Conservation (phyloP, 306 rosid species). For the Fragaria vesca region DNA sequence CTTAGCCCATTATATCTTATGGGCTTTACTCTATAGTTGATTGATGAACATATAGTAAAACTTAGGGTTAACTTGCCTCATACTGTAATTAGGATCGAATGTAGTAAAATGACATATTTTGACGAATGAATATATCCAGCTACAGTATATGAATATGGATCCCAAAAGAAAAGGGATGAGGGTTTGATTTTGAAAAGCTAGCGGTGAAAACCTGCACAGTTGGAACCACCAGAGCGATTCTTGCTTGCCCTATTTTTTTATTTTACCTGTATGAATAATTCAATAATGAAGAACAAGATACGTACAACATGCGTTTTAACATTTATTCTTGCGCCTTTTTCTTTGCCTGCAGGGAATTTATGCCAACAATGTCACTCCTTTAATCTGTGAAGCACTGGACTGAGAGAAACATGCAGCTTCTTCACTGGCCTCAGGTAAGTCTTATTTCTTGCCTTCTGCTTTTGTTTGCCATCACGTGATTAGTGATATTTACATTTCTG, state of each 20-base stretch:
- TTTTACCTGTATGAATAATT: not conserved
- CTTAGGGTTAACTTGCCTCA: too few species aligned
- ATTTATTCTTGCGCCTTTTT: not conserved
- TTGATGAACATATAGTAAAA: too few species aligned
- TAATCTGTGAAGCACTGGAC: not conserved
- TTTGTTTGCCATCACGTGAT: not conserved
- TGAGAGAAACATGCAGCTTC: not conserved
- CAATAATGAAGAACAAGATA: not conserved
- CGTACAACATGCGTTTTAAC: not conserved
- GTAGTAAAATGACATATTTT: too few species aligned
- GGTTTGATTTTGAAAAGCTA: too few species aligned
- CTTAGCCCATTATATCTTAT: not conserved
- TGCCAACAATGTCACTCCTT: not conserved
- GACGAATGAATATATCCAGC: too few species aligned
- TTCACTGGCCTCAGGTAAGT: not conserved
- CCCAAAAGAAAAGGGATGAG: not conserved
- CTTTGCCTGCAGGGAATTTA: not conserved
- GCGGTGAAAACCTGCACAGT: conserved; percentile 8
- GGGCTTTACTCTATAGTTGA: not conserved
- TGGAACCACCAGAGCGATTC: conserved; percentile 18
- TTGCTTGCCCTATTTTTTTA: not conserved
- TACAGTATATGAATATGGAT: too few species aligned
- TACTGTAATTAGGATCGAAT: too few species aligned
- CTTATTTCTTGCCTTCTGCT: not conserved
- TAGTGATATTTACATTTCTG: not conserved